Base-by-base conservation (phyloP, 805 yeast species). In the Torulaspora delbrueckii region DNA sequence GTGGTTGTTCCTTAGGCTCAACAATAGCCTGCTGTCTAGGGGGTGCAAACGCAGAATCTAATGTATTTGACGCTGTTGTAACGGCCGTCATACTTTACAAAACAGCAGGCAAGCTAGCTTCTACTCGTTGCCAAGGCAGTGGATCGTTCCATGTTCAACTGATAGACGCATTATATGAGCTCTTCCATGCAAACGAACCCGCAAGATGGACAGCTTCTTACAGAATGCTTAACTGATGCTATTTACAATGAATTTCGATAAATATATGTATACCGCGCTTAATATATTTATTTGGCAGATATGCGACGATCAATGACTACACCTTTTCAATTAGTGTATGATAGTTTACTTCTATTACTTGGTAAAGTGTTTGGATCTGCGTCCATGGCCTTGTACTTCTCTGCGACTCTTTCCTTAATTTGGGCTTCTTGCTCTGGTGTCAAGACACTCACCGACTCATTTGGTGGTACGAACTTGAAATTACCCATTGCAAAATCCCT, bases 401-500 rank as follows among this genome's bases (percentile, higher is more conserved):
- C 67, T 52, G 73, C 74, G 4, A 80, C 82, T 45, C 69, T 70
- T 31, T 69, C 66, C 46, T 71, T 70, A 62, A 83, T 70, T 42
- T 71, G 73, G 38, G 68, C 70, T 57, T 78, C 84, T 67, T 88
- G 89, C 39, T 78, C 79, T 35, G 69, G 67, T 0, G 88, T 79
- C 55, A 89, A 72, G 16, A 84, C 85, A 54, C 76, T 80, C 40
- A 91, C 95, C 3, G 82, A 76, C 61, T 81, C 81, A 62, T 83
- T 79, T 9, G 96, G 95, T 8, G 90, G 80, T 32, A 87, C 84
- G 68, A 93, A 93, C 45, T 74, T 75, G 66, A 90, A 89, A 56
- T 82, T 79, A 26, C 99, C 99, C 55, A 86, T 79, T 1, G 95
- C 96, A 71, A 93, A 91, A 55, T 91, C 96, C 56, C 95, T 76